These are phyloP conservation scores for Spatholobus suberectus DNA, from an alignment of 306 rosid genomes.

Conservation along the genomic window DNA sequence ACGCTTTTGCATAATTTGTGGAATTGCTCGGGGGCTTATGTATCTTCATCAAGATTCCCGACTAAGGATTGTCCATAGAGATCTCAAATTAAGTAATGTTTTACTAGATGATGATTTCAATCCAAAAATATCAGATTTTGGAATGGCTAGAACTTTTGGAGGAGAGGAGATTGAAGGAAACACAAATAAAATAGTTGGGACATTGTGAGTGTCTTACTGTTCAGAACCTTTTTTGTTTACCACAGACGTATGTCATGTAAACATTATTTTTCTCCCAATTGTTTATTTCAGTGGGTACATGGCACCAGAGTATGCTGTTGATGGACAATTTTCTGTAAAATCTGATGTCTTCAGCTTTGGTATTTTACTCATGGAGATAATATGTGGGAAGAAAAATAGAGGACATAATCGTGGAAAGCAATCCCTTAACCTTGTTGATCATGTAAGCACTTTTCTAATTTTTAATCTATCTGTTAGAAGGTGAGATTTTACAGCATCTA, in stretches of 20 bases:
- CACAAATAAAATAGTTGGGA: conserved; percentile 65
- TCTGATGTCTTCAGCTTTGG: conserved; percentile 26
- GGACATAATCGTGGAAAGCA: background rate
- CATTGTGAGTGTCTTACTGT: conserved; percentile 17
- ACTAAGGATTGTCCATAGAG: background rate
- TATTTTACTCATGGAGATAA: background rate
- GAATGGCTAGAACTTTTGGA: conserved; percentile 58
- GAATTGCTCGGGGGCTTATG: conserved; percentile 60
- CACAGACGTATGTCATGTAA: background rate
- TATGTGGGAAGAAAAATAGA: background rate
- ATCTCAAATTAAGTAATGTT: background rate
- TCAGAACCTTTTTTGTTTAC: background rate
- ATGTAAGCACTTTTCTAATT: background rate
- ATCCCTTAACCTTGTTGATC: background rate
- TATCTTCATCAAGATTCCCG: conserved; percentile 55
- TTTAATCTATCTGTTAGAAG: no score
- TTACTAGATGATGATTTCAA: conserved; percentile 18
- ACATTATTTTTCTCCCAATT: background rate
- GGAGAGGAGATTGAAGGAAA: conserved; percentile 63
- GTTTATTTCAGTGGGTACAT: conserved; percentile 7
- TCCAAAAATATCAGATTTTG: conserved; percentile 74
- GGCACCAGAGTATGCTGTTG: background rate
- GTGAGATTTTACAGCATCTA: no score
- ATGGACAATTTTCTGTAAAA: background rate
- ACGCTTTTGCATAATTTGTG: conserved; percentile 53